Evolutionary conservation across 192 early-diverging fungal genomes (phyloP), one percentile per base, ranked within the genome.

Genomic region (Dissophora ornata): DNA sequence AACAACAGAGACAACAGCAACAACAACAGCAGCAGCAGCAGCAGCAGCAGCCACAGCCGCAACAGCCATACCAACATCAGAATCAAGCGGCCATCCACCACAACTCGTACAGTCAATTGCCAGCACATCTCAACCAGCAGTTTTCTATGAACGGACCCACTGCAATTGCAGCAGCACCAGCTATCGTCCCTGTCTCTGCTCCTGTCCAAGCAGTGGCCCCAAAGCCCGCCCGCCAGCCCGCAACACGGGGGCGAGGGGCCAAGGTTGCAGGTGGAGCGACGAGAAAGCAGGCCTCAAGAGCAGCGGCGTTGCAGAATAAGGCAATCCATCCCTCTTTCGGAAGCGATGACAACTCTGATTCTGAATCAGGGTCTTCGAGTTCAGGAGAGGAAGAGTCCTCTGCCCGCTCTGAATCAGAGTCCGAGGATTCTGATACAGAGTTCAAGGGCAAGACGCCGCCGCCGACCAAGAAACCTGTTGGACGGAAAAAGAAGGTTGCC

Each of bases 381-480:
- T 77, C 73, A 30, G 64, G 52, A 15, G 64, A 46, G 0, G 57
- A 57, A 5, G 73, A 52, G 8, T 71, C 69, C 16, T 67, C 64
- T 7, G 41, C 63, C 10, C 62, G 48, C 12, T 71, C 69, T 16
- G 62, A 58, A 4, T 75, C 71, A 10, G 71, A 75, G 15, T 75
- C 71, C 9, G 71, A 82, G 51, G 78, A 71, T 38, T 64, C 61
- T 15, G 78, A 69, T 21, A 24, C 29, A 11, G 73, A 77, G 47
- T 77, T 77, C 38, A 77, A 77, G 45, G 73, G 73, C 19, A 77
- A 77, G 49, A 77, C 73, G 4, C 73, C 73, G 2, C 73, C 73
- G 24, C 73, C 69, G 4, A 30, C 73, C 13, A 77, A 77, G 45
- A 77, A 77, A 46, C 26, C 73, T 10, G 52, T 38, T 24, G 65